Conservation (phyloP, 805 yeast genomes). For the Teunomyces panamensis region DNA sequence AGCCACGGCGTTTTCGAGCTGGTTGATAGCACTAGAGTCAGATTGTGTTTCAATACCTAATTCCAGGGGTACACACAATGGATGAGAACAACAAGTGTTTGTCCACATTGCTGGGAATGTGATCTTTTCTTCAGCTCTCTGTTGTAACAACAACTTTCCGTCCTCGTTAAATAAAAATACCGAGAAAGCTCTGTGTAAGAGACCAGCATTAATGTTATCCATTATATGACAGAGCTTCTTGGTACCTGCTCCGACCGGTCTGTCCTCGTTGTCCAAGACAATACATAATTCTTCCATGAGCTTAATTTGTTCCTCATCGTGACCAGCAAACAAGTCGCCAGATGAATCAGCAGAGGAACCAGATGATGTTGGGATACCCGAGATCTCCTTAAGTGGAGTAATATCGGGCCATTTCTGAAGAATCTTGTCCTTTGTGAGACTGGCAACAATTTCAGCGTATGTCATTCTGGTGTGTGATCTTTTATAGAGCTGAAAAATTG, state of each 20-base stretch:
- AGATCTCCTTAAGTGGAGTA: conserved; percentile 56
- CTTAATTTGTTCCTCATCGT: conserved; percentile 90
- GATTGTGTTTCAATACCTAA: conserved; percentile 47
- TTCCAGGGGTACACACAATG: conserved; percentile 79
- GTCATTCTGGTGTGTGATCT: conserved; percentile 10
- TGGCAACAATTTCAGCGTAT: conserved; percentile 54
- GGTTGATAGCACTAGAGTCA: conserved; percentile 16
- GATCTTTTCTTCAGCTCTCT: conserved; percentile 93
- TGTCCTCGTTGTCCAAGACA: conserved; percentile 83
- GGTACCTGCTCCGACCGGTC: conserved; percentile 89
- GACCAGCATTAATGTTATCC: conserved; percentile 81
- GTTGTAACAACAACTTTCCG: conserved; percentile 79
- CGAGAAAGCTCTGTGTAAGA: conserved; percentile 93
- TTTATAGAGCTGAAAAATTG: not conserved
- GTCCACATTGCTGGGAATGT: conserved; percentile 98
- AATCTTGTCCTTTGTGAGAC: conserved; percentile 48
- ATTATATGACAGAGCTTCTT: conserved; percentile 87
- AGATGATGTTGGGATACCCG: conserved; percentile 52
- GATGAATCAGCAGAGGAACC: conserved; percentile 21
- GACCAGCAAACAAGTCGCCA: conserved; percentile 67
- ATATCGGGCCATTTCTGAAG: conserved; percentile 63
- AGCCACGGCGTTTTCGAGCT: conserved; percentile 55
- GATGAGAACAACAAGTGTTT: conserved; percentile 98
- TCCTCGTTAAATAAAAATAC: conserved; percentile 86
- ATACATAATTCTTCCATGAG: conserved; percentile 97